phyloP scores from a whole-genome alignment of 2,329 filamentous ascomycete species.

The Aspergillus eucalypticola region DNA sequence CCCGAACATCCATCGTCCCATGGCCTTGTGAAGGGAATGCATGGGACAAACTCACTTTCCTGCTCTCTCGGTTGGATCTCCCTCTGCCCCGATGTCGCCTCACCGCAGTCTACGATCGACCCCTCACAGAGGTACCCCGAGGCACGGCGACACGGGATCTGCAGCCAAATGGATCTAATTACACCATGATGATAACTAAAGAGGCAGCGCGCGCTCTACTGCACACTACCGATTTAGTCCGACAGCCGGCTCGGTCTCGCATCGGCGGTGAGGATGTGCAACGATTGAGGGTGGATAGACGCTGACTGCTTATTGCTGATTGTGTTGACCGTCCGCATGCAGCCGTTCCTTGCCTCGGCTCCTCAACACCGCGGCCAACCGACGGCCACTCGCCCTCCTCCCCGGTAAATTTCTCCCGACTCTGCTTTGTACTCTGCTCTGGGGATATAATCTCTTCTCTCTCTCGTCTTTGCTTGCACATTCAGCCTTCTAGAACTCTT shows the following conservation, averaged over 20 bases:
- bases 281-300: neutral
- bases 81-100: neutral
- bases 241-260: neutral
- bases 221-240: neutral
- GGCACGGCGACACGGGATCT: neutral
- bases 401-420: neutral
- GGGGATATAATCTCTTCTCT: neutral
- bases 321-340: conserved; percentile 23
- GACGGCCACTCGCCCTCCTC: neutral
- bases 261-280: conserved; percentile 1
- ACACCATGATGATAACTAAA: neutral
- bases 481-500: neutral
- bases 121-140: neutral
- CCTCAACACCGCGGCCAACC: conserved; percentile 23
- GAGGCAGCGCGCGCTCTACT: neutral
- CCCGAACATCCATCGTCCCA: neutral
- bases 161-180: neutral
- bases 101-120: neutral
- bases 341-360: conserved; percentile 25
- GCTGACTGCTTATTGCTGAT: too few species aligned
- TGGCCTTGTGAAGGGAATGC: neutral
- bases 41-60: neutral
- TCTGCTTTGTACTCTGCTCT: conserved; percentile 1
- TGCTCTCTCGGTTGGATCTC: neutral
- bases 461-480: conserved; percentile 11